phyloP scores from a whole-genome alignment of 139 green algal genomes.

The Volvox reticuliferus region DNA sequence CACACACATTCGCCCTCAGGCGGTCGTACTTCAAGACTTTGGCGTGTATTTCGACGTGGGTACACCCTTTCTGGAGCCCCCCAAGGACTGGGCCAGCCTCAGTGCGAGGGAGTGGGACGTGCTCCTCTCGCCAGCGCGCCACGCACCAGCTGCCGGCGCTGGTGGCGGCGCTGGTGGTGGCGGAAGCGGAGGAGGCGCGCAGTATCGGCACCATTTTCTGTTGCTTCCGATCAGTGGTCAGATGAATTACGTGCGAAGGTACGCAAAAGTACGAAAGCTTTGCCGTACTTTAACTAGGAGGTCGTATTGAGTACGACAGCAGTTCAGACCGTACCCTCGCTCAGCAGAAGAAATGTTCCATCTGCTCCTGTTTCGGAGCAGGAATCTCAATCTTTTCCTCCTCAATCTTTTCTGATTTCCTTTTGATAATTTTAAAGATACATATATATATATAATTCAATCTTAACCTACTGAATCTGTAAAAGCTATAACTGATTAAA shows the following conservation, averaged over 20 bases:
- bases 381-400: too few species aligned
- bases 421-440: too few species aligned
- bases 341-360: too few species aligned
- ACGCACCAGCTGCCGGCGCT: not conserved
- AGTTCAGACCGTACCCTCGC: too few species aligned
- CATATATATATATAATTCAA: too few species aligned
- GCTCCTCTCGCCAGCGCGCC: constrained; percentile 74
- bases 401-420: too few species aligned
- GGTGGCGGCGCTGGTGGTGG: too few species aligned
- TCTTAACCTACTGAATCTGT: too few species aligned
- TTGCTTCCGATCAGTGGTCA: constrained; percentile 76
- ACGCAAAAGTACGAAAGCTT: not conserved
- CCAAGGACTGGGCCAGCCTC: constrained; percentile 67
- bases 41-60: constrained; percentile 89
- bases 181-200: not conserved
- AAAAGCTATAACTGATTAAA: too few species aligned
- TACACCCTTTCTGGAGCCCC: constrained; percentile 55
- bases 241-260: constrained; percentile 73
- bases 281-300: too few species aligned
- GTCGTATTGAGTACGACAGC: too few species aligned
- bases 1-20: constrained; percentile 54
- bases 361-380: too few species aligned
- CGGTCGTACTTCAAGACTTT: constrained; percentile 74
- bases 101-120: constrained; percentile 75
- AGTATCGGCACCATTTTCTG: constrained; percentile 70